Conservation (phyloP, 306 rosid genomes). For the Vigna angularis region DNA sequence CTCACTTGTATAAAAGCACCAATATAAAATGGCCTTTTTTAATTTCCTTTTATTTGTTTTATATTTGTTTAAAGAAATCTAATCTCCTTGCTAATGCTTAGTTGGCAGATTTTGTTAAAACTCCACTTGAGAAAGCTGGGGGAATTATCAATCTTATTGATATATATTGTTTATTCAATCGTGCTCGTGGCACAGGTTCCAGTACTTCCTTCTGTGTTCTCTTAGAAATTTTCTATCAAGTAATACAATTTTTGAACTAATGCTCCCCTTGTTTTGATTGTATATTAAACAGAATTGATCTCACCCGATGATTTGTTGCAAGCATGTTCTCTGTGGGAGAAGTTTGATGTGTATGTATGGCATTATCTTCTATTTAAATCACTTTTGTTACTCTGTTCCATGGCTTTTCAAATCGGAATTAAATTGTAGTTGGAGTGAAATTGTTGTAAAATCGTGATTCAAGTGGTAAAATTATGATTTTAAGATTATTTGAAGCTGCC, state of each 20-base stretch:
- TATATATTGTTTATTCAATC: slow-evolving; percentile 91
- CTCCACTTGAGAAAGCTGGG: slow-evolving; percentile 92
- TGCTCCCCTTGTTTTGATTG: slow-evolving; percentile 43
- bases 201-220: slow-evolving; percentile 31
- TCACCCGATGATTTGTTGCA: slow-evolving; percentile 96
- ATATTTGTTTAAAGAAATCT: slow-evolving; percentile 34
- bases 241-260: slow-evolving; percentile 21
- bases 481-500: background rate
- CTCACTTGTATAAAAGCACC: slow-evolving; percentile 1
- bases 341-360: slow-evolving; percentile 88
- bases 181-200: slow-evolving; percentile 98
- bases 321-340: slow-evolving; percentile 97
- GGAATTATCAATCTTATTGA: slow-evolving; percentile 94
- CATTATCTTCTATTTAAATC: slow-evolving; percentile 36
- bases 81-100: slow-evolving; percentile 49
- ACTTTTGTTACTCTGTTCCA: slow-evolving; percentile 27
- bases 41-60: slow-evolving; percentile 30
- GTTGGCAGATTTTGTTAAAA: slow-evolving; percentile 93
- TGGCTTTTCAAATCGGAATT: background rate
- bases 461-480: background rate
- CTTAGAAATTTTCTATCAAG: slow-evolving; percentile 26
- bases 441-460: background rate
- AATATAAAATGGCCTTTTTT: slow-evolving; percentile 17
- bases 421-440: background rate
- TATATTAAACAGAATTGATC: slow-evolving; percentile 76